Base-by-base conservation (phyloP, 208 protist species). In the Crithidia sp. region DNA sequence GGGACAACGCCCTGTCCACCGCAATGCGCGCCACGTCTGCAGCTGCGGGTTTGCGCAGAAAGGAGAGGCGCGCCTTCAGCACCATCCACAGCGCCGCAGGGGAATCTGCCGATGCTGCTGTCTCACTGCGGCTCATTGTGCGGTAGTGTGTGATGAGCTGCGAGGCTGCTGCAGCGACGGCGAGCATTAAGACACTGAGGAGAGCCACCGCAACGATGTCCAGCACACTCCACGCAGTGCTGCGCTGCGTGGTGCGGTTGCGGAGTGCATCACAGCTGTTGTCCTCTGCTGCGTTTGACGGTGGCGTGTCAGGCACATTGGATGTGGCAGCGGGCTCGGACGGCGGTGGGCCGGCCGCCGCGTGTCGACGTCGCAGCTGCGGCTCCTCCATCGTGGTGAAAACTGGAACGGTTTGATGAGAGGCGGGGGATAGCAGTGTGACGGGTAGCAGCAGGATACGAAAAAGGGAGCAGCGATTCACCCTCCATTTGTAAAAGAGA, bases 1-100 rank as follows among this genome's bases (percentile, higher is more conserved):
- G 61, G 28, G 60, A 60, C 39, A 86, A 67, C 44, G 80, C 19
- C 14, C 50, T 62, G 53, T 86, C 81, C 12, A 74, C 58, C 41
- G 41, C 71, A 7, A 8, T 16, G 36, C 16, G 58, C 67, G 58
- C 44, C n/a, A 40, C 66, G 9, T 28, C 39, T 14, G n/a, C 43
- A 28, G 28, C 28, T 28, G 37, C 19, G 41, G 28, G 4, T 16
- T n/a, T 52, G 4, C 44, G 45, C 2, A 66, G 60, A 4, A 66
- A 45, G 45, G 52, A 54, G 28, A 19, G 41, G 10, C 54, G 43
- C 45, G 28, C 44, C 45, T 52, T 43, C 19, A 66, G 19, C 14
- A 66, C 52, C 9, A 28, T 54, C 17, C 41, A 66, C 5, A 66
- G 7, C 8, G 41, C 19, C 9, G 39, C 60, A 16, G 60, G 12